Conservation (phyloP, 2,329 filamentous ascomycete genomes). For the Alternaria postmessia region DNA sequence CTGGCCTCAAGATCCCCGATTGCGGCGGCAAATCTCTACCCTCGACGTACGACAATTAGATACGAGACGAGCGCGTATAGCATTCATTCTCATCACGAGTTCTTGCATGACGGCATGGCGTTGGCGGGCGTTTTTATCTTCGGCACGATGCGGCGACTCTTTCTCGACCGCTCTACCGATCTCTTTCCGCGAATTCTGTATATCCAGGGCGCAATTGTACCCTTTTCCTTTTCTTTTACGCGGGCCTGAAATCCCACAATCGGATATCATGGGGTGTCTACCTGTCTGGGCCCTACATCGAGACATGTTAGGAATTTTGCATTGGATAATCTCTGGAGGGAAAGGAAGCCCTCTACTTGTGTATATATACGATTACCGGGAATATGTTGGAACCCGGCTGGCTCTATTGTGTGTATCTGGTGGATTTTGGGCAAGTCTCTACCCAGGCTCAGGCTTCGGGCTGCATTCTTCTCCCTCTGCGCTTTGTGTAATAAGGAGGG, state of each 20-base stretch:
- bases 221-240: background rate
- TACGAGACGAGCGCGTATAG: conserved; percentile 8
- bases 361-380: conserved; percentile 8
- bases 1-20: conserved; percentile 83
- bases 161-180: conserved; percentile 10
- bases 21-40: conserved; percentile 73
- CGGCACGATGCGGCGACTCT: conserved; percentile 16
- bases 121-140: conserved; percentile 28
- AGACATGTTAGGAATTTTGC: conserved; percentile 10
- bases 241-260: background rate
- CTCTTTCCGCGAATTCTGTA: conserved; percentile 12
- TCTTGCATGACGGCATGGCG: conserved; percentile 37
- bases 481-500: background rate
- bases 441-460: background rate
- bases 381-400: conserved; percentile 2
- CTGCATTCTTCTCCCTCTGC: background rate
- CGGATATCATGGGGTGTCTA: background rate
- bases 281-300: background rate
- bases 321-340: conserved; percentile 11
- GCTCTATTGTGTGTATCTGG: background rate
- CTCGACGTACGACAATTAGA: conserved; percentile 10
- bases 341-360: background rate
- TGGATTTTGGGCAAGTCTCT: conserved; percentile 3
- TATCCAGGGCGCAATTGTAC: conserved; percentile 22
- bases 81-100: conserved; percentile 16